These are phyloP conservation scores for Phaeoacremonium minimum DNA, from an alignment of 2,329 filamentous ascomycete species.

Conservation along the genomic window DNA sequence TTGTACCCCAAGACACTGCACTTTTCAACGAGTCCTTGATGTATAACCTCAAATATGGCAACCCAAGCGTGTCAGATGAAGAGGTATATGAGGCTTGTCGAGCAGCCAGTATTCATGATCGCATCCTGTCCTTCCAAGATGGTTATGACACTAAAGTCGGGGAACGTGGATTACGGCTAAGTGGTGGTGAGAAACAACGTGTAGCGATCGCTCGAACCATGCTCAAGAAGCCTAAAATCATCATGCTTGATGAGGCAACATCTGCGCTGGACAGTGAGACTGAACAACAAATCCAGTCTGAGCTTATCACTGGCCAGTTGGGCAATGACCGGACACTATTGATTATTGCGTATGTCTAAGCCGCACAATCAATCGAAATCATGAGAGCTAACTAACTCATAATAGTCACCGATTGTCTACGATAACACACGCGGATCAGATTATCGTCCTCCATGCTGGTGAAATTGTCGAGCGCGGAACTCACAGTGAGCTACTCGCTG, in stretches of 20 bases:
- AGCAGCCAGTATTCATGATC: constrained; percentile 50
- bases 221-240: constrained; percentile 64
- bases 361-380: not conserved
- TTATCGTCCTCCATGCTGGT: constrained; percentile 75
- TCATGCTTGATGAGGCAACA: constrained; percentile 69
- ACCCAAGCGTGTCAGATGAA: constrained; percentile 39
- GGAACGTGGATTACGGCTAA: constrained; percentile 48
- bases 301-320: constrained; percentile 63
- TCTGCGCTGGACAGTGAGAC: constrained; percentile 63
- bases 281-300: constrained; percentile 54
- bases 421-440: constrained; percentile 81
- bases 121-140: constrained; percentile 47
- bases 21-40: constrained; percentile 50
- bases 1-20: constrained; percentile 94
- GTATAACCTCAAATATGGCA: constrained; percentile 51
- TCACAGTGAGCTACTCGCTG: constrained; percentile 68
- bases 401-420: constrained; percentile 73
- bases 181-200: constrained; percentile 57
- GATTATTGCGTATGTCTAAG: constrained; percentile 74
- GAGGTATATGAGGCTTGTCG: constrained; percentile 47
- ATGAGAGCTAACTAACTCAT: constrained; percentile 13
- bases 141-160: constrained; percentile 50
- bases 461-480: constrained; percentile 73
- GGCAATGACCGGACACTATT: constrained; percentile 85
- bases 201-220: constrained; percentile 61